Base-by-base conservation (phyloP, 805 yeast species). In the Candida anglica region DNA sequence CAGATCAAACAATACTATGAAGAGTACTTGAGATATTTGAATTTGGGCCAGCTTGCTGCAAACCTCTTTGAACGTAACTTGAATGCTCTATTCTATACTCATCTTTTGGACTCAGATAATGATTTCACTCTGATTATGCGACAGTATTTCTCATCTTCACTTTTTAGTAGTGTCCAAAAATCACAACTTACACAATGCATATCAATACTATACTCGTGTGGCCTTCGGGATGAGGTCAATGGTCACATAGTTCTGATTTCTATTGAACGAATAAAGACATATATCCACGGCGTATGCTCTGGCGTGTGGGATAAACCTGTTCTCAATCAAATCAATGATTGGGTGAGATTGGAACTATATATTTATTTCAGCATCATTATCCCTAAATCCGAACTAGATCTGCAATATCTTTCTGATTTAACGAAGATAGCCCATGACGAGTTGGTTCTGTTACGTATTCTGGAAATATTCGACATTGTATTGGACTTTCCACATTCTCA, bases 391-490 rank as follows among this genome's bases (percentile, higher is more conserved):
- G 6, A 6, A 8, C 21, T 22, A 38, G 39, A 9, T 41, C 42
- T 43, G 9, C 22, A 32, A 2, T 48, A 51, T 30, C 39, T 56
- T 14, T 39, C 43, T 27, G 59, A 64, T 25, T 46, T 66, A 23
- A 52, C 56, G 10, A 53, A 56, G 28, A 62, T 65, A 18, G 64
- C 67, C 1, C 63, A 61, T 25, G 62, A 63, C 25, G 66, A 63
- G 33, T 43, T 67, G 21, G 59, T 66, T 3, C 46, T 64, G n/a
- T 56, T 80, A 26, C 60, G 93, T 38, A 73, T 70, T 1, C 41
- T 48, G 1, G 87, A 85, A 46, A 70, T 81, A 6, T 81, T 69
- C 47, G 75, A 74, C 19, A 70, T 86, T 17, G 74, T 84, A 0
- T 41, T 61, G 1, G 57, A 61, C 22, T 81, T 58, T 40, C 89